Conservation (phyloP, 2,329 filamentous ascomycete genomes). For the Pseudogymnoascus sp. region DNA sequence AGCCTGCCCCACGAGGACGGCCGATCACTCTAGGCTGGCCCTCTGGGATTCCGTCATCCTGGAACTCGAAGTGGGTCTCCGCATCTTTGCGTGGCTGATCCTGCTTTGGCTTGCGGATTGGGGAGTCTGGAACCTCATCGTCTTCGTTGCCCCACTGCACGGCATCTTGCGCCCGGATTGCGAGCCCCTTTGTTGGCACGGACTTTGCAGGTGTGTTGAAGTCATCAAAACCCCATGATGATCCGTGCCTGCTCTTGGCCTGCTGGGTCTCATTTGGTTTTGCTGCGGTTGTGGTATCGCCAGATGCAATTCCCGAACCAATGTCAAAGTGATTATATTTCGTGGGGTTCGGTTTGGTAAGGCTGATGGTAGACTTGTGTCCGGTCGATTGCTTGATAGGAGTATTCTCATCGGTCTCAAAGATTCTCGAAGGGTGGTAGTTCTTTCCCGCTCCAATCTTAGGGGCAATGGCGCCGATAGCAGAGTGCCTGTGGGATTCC, state of each 20-base stretch:
- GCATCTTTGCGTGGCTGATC: constrained; percentile 70
- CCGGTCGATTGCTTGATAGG: constrained; percentile 39
- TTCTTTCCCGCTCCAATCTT: constrained; percentile 55
- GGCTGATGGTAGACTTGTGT: constrained; percentile 35
- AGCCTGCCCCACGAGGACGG: constrained; percentile 47
- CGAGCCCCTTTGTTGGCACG: constrained; percentile 45
- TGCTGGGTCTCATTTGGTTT: constrained; percentile 18
- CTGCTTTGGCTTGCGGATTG: constrained; percentile 51
- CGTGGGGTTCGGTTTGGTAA: constrained; percentile 59
- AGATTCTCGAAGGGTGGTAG: constrained; percentile 56
- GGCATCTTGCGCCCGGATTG: constrained; percentile 58
- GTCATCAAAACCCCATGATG: constrained; percentile 84
- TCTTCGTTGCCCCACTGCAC: constrained; percentile 76
- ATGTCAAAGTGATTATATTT: constrained; percentile 87
- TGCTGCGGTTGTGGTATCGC: constrained; percentile 37
- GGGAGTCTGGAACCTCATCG: constrained; percentile 50
- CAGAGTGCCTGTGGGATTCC: constrained; percentile 2
- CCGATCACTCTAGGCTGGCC: constrained; percentile 41
- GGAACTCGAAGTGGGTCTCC: constrained; percentile 76
- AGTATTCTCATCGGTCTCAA: constrained; percentile 49
- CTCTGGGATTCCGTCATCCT: constrained; percentile 60
- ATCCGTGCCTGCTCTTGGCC: constrained; percentile 54
- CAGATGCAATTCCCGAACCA: constrained; percentile 50
- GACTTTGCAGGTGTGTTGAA: constrained; percentile 76
- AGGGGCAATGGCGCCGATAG: constrained; percentile 32